Conservation (phyloP, 2,329 filamentous ascomycete genomes). For the Epichloe amarillans region DNA sequence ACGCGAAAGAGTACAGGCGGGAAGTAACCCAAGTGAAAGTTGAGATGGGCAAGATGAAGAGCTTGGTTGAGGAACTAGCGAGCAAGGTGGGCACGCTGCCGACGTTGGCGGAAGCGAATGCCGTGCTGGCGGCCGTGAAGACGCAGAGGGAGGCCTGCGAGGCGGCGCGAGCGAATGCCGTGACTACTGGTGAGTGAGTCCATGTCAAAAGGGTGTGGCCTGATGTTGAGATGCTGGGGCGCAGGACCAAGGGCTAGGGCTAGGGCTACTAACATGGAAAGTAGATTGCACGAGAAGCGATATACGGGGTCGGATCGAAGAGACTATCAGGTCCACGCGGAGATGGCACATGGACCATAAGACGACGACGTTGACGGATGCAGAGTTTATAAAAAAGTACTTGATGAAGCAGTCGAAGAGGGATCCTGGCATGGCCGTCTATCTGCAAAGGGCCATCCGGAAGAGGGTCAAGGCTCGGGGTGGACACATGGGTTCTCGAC, state of each 20-base stretch:
- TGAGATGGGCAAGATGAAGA: conserved; percentile 14
- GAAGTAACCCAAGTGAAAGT: conserved; percentile 2
- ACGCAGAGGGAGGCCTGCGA: conserved; percentile 2
- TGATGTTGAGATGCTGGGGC: no score
- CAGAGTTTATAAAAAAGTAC: conserved; percentile 18
- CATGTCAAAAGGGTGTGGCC: no score
- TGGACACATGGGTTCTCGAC: conserved; percentile 1
- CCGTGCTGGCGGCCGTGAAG: conserved; percentile 3
- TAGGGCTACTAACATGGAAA: neutral
- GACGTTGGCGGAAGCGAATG: conserved; percentile 10
- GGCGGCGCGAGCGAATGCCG: neutral
- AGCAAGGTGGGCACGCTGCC: conserved; percentile 13
- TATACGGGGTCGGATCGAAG: conserved; percentile 17
- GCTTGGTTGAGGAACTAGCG: conserved; percentile 11
- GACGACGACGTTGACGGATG: conserved; percentile 17
- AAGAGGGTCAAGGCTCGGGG: conserved; percentile 11
- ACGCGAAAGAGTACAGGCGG: conserved; percentile 1
- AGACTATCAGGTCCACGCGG: conserved; percentile 23
- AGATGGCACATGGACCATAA: conserved; percentile 27
- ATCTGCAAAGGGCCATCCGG: conserved; percentile 20
- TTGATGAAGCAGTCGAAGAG: conserved; percentile 23
- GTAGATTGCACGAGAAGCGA: conserved; percentile 2
- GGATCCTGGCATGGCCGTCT: conserved; percentile 19
- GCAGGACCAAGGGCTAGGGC: no score
- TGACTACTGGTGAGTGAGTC: no score